phyloP scores from a whole-genome alignment of 2,329 filamentous ascomycete species.

The Aureobasidium namibiae region DNA sequence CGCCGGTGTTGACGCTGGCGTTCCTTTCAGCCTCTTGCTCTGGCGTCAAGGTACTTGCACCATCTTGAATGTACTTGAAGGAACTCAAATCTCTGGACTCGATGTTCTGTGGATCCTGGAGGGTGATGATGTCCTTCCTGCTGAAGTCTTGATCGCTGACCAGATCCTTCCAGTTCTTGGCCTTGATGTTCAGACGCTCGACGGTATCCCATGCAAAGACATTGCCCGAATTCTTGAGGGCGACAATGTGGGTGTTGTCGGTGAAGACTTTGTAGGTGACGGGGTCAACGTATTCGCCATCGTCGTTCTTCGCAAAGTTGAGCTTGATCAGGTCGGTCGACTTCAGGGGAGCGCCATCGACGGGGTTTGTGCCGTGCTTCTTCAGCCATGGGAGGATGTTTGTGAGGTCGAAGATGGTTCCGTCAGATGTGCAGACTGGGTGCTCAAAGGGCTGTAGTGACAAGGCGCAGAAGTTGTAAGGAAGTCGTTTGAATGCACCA shows the following conservation, averaged over 20 bases:
- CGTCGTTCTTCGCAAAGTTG: conserved; percentile 85
- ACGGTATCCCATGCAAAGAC: conserved; percentile 96
- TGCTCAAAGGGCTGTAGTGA: conserved; percentile 92
- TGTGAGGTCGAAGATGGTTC: conserved; percentile 90
- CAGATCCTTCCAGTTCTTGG: conserved; percentile 90
- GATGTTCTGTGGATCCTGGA: conserved; percentile 92
- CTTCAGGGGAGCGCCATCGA: conserved; percentile 70
- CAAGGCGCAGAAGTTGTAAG: conserved; percentile 96
- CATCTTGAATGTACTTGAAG: conserved; percentile 85
- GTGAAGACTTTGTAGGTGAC: conserved; percentile 97
- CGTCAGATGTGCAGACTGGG: conserved; percentile 80
- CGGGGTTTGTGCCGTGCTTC: conserved; percentile 86
- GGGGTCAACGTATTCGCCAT: conserved; percentile 86
- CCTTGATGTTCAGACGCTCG: conserved; percentile 89
- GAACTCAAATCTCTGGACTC: conserved; percentile 72
- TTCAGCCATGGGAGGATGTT: conserved; percentile 92
- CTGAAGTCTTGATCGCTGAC: conserved; percentile 80
- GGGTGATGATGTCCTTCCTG: conserved; percentile 85
- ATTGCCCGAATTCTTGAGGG: conserved; percentile 78
- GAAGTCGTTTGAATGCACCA: conserved; percentile 73
- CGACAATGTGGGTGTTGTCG: conserved; percentile 95
- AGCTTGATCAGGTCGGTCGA: conserved; percentile 81
- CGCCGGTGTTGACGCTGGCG: conserved; percentile 60
- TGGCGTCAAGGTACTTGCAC: conserved; percentile 56
- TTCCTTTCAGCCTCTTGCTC: conserved; percentile 62